Evolutionary conservation across 2,329 filamentous ascomycete genomes (phyloP).

Genomic region (Rugonectria rugulosa): DNA sequence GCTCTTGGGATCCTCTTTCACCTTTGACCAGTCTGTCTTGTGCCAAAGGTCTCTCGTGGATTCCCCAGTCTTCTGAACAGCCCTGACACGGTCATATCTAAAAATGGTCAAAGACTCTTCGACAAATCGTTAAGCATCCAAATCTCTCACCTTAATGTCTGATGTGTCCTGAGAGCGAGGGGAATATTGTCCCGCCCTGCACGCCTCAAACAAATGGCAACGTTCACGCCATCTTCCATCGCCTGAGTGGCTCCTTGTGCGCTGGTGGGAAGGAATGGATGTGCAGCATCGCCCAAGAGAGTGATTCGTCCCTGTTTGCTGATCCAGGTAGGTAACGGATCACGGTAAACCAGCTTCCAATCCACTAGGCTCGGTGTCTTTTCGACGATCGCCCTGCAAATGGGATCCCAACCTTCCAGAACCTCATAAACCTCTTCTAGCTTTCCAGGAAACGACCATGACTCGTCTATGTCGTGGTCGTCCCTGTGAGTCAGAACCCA

Average conservation of each 20-base stretch:
- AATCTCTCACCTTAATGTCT: too few species aligned
- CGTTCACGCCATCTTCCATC: constrained; percentile 16
- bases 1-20: constrained; percentile 23
- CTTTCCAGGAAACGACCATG: constrained; percentile 61
- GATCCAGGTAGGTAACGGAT: constrained; percentile 56
- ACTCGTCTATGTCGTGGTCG: constrained; percentile 62
- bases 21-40: constrained; percentile 30
- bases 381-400: constrained; percentile 52
- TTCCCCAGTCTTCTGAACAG: constrained; percentile 32
- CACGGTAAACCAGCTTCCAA: constrained; percentile 60
- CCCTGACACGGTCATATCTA: constrained; percentile 32
- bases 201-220: constrained; percentile 9
- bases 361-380: constrained; percentile 56
- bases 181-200: constrained; percentile 15
- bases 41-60: constrained; percentile 33
- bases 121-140: background rate
- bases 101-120: accelerated
- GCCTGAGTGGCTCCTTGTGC: constrained; percentile 17
- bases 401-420: constrained; percentile 54
- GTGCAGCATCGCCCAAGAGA: constrained; percentile 10
- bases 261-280: constrained; percentile 16
- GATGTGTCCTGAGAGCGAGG: constrained; percentile 23
- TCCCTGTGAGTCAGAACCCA: constrained; percentile 64
- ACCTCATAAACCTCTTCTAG: constrained; percentile 60
- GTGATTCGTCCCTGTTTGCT: constrained; percentile 13